Conservation (phyloP, 2,329 filamentous ascomycete species). For the Penicillium sp. region DNA sequence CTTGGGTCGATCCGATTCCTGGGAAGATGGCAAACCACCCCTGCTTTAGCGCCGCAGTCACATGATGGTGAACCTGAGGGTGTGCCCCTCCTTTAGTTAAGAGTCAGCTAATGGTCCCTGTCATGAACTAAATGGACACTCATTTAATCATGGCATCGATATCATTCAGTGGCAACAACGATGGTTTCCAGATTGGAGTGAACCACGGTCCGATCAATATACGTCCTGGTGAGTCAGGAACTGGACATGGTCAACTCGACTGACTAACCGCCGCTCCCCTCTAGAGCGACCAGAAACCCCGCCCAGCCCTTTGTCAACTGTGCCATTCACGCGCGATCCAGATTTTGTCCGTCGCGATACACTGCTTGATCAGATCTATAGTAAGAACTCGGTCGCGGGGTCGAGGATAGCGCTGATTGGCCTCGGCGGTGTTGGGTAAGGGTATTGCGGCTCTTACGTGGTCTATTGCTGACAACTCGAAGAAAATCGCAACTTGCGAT, state of each 20-base stretch:
- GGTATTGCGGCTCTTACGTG: too few species aligned
- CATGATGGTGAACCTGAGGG: too few species aligned
- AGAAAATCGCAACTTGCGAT: too few species aligned
- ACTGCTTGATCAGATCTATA: slow-evolving; percentile 26
- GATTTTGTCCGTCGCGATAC: slow-evolving; percentile 18
- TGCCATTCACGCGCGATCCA: slow-evolving; percentile 19
- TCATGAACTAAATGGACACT: too few species aligned
- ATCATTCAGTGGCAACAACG: slow-evolving; percentile 4
- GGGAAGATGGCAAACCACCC: too few species aligned
- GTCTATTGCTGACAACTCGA: too few species aligned
- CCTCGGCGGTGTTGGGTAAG: neutral
- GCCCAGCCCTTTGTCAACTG: slow-evolving; percentile 13
- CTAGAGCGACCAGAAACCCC: slow-evolving; percentile 17
- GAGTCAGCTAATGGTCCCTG: neutral
- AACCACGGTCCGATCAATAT: neutral
- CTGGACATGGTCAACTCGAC: neutral
- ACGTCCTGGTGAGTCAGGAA: slow-evolving; percentile 1
- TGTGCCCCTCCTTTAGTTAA: slow-evolving; percentile 6
- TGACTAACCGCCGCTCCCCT: neutral
- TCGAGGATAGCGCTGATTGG: slow-evolving; percentile 17
- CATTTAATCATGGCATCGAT: slow-evolving; percentile 1
- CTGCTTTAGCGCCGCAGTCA: too few species aligned
- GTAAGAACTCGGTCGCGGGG: slow-evolving; percentile 13
- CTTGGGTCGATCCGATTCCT: too few species aligned
- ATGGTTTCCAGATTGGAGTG: slow-evolving; percentile 3